Base-by-base conservation (phyloP, 169 alveolate species). In the Plasmodium chabaudi region DNA sequence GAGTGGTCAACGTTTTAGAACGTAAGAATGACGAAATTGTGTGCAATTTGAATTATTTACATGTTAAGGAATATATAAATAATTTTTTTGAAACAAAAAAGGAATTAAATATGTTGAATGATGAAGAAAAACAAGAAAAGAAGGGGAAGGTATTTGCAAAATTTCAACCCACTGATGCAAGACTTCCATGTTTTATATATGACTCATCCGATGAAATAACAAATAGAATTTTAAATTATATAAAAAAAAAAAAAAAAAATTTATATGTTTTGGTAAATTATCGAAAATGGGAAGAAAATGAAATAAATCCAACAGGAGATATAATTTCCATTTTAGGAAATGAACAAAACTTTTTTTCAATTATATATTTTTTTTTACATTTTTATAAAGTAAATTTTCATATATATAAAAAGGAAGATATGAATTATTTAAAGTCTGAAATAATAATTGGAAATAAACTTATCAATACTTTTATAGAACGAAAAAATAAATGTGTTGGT, bases 111-210 rank as follows among this genome's bases (percentile, higher is more conserved):
- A 51, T 39, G 75, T 55, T 63, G 44, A 27, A 2, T 12, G 13
- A 34, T 10, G 34, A 6, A 10, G 49, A 60, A 12, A 17, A 51
- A 15, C 1, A 13, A 10, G 72, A 64, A 9, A 25, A 27, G 13
- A n/a, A 34, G 47, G 47, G 25, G n/a, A 55, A 42, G n/a, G 9
- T 67, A 19, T 67, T n/a, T 61, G 90, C 90, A 42, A 82, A 82
- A 60, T 13, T 65, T 51, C 90, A 82, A 21, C 72, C 90, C 13
- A 4, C 9, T 4, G 90, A 82, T 64, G 7, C 82, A 4, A 65
- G 90, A 12, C 19, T 82, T 6, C 90, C 90, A 5, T 82, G 90
- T 25, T 82, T 82, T 61, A 82, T 82, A 34, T 82, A 82, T 71
- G 84, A 82, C 34, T 12, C 56, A 5, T 65, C 60, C 1, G 55